Evolutionary conservation across 1,139 yeast species (phyloP).

Genomic region (Eremothecium gossypii): DNA sequence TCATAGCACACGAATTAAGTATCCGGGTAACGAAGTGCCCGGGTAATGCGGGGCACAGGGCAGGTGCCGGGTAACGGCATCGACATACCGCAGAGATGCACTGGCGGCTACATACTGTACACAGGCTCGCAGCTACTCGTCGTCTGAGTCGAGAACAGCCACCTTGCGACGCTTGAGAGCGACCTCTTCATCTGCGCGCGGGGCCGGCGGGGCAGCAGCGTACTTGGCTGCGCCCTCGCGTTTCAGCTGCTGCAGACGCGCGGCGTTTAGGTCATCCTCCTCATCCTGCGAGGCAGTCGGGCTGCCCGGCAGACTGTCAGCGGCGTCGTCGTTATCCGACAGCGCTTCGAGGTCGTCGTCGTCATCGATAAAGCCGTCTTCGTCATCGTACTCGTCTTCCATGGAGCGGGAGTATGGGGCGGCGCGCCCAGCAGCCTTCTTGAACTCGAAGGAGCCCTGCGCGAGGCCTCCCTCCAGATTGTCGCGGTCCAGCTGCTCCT

Average conservation of each 20-base stretch:
- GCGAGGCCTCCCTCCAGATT: constrained; percentile 31
- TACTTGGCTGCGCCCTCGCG: constrained; percentile 47
- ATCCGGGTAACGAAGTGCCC: too few relatives aligned
- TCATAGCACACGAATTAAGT: neutral
- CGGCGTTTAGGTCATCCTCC: constrained; percentile 51
- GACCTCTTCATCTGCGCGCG: constrained; percentile 15
- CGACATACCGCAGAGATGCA: too few relatives aligned
- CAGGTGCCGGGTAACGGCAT: too few relatives aligned
- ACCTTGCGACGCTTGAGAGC: constrained; percentile 39
- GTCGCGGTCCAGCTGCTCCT: constrained; percentile 46
- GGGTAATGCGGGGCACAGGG: too few relatives aligned
- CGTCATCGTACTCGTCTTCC: constrained; percentile 37
- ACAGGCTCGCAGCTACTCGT: constrained; percentile 33
- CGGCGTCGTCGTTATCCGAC: constrained; percentile 44
- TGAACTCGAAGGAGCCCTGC: constrained; percentile 21
- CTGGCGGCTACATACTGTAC: too few relatives aligned
- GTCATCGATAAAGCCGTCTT: constrained; percentile 34
- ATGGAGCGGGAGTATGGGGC: constrained; percentile 13
- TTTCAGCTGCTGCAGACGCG: constrained; percentile 53
- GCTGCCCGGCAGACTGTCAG: constrained; percentile 38
- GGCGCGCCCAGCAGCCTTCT: constrained; percentile 18
- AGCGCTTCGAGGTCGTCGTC: constrained; percentile 48
- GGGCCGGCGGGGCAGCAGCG: constrained; percentile 23
- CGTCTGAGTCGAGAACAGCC: constrained; percentile 52
- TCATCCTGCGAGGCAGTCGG: constrained; percentile 35